Conservation (phyloP, 2,329 filamentous ascomycete genomes). For the Fusarium hainanense region DNA sequence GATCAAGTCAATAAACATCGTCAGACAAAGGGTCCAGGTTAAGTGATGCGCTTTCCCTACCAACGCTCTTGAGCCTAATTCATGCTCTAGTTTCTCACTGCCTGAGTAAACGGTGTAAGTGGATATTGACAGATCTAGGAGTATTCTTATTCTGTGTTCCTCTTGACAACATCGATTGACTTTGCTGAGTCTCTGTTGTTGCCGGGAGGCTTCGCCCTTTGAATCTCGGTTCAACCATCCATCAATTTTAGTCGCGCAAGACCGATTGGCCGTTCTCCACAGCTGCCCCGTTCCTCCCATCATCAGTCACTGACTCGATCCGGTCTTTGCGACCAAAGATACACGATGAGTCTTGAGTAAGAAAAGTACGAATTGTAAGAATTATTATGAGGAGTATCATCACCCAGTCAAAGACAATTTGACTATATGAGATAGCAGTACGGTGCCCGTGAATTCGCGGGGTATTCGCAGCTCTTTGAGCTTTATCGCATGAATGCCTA, state of each 20-base stretch:
- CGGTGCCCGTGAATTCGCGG: background rate
- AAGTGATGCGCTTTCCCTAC: background rate
- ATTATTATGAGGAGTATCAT: background rate
- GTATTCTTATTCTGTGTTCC: background rate
- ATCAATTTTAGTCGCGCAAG: constrained; percentile 1
- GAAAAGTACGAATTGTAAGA: background rate
- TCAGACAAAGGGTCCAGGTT: constrained; percentile 22
- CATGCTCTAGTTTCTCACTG: background rate
- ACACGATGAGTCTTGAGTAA: background rate
- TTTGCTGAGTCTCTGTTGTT: background rate
- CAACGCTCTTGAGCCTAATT: background rate
- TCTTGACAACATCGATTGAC: background rate
- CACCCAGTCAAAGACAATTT: background rate
- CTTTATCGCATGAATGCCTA: background rate
- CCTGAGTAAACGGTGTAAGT: background rate
- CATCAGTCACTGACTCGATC: constrained; percentile 4
- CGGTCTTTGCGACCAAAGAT: constrained; percentile 11
- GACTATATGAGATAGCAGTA: background rate
- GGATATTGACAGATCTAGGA: too few species aligned
- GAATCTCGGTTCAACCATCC: constrained; percentile 12
- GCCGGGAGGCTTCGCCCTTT: background rate
- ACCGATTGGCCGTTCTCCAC: constrained; percentile 9
- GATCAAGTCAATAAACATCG: constrained; percentile 13
- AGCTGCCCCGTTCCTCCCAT: background rate
- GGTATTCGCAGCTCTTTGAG: background rate